Evolutionary conservation across 306 rosid genomes (phyloP).

Genomic region (Quercus berberidifolia): DNA sequence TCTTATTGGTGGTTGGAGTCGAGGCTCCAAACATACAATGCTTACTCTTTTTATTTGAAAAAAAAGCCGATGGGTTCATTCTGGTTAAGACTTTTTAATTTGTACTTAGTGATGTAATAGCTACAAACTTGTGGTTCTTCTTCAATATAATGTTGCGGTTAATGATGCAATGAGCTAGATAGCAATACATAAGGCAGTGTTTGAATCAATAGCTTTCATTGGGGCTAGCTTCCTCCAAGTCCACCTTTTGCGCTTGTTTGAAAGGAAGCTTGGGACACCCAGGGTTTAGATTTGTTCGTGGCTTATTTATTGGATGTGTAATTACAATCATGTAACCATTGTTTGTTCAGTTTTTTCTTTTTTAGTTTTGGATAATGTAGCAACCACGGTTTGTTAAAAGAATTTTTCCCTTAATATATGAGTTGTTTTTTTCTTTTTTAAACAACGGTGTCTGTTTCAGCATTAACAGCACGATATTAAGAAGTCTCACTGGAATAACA

Average conservation of each 20-base stretch:
- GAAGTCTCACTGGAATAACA: too few species aligned
- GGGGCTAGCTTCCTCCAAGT: conserved; percentile 84
- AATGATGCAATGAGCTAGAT: conserved; percentile 83
- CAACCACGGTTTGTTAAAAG: conserved; percentile 13
- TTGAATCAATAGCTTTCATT: conserved; percentile 69
- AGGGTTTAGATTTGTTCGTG: conserved; percentile 51
- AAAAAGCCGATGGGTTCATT: background rate
- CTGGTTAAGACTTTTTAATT: too few species aligned
- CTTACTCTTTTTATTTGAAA: too few species aligned
- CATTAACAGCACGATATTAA: too few species aligned
- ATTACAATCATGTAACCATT: conserved; percentile 1
- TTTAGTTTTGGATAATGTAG: conserved; percentile 1
- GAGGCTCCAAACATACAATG: too few species aligned
- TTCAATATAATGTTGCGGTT: conserved; percentile 43
- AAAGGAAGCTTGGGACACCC: conserved; percentile 69
- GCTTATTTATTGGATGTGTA: conserved; percentile 13
- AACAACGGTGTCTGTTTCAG: background rate
- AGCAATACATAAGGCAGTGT: conserved; percentile 76
- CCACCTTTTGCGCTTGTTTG: conserved; percentile 74
- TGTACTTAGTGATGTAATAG: too few species aligned
- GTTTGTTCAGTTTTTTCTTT: background rate
- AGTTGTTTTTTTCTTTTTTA: background rate
- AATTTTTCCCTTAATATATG: background rate
- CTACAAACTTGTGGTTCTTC: too few species aligned
- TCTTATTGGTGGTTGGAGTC: too few species aligned